Base-by-base conservation (phyloP, 148 eudicot genomes). In the Salicornia ramosissima region DNA sequence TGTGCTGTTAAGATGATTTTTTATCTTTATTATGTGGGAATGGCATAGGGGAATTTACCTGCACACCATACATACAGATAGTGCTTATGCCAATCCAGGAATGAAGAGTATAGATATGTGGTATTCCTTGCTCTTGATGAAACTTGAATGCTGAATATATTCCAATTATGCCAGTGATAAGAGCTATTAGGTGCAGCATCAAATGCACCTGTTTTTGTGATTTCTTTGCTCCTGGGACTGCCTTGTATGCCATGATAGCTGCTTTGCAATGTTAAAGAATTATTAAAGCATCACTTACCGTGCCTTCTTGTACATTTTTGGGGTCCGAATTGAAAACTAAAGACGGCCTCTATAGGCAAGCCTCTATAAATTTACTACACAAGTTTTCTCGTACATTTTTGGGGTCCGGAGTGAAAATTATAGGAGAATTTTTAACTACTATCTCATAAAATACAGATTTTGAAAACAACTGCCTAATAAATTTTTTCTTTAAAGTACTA, bases 61-160 rank as follows among this genome's bases (percentile, higher is more conserved):
- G 90, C 60, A 86, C 28, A 24, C 71, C 81, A 55, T 80, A 84
- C 22, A 86, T 58, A 78, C 67, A 66, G 67, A 86, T 75, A 43
- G 88, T 77, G 60, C 77, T 69, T 31, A 86, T 69, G 62, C 90
- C 88, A 19, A 86, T 58, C 90, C 90, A 86, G 11, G 86, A 82
- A 62, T 86, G 90, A 46, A 86, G 71, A n/a, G 83, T 64, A 59
- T 82, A 84, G 69, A 86, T 47, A 42, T 84, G 33, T 61, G 71
- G 43, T 43, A 76, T 74, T 6, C 15, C 16, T 19, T 33, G 49
- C 64, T 84, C 86, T 28, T 76, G 7, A 68, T 84, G 86, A 69
- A 57, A 84, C 77, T 80, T 80, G 82, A 86, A 80, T 51, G 80
- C 86, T 64, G 86, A 88, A 59, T 52, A 82, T 78, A 84, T 66